Base-by-base conservation (phyloP, 179 eudicot species). In the Vitellaria paradoxa region DNA sequence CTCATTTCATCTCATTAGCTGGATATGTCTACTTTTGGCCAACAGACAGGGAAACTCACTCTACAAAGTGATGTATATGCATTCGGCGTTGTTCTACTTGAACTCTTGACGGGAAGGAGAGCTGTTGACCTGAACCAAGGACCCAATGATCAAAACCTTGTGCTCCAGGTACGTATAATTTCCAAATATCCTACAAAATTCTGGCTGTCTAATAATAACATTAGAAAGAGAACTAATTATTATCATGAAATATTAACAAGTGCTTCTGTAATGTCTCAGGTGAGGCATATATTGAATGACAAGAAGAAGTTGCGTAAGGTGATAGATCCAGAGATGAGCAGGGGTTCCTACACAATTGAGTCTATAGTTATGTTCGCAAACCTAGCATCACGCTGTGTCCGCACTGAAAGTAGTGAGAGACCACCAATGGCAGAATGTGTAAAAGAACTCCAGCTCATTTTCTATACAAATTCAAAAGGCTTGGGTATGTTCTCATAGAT, bases 11-110 rank as follows among this genome's bases (percentile, higher is more conserved):
- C 53, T 7, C 12, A 7, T 50, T 50, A 82, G 68, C 23, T 68
- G 62, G 49, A 57, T 52, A 49, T 60, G 9, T 75, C 23, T 47
- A n/a, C 67, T 26, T n/a, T 65, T 70, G 79, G 81, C 78, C 62
- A 77, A 89, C 94, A 96, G 99, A 96, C 99, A 71, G 99, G 99
- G 62, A 89, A 93, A 85, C 92, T 96, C 80, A 93, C 99, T 23
- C 77, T 96, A 83, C 99, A 96, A 85, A 93, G 99, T 74, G 99
- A 96, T 78, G 98, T 96, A 45, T 96, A 96, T 75, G 96, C 99
- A 74, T 96, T 93, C 84, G 99, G 99, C 21, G 98, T 95, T 49
- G 99, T 95, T 73, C 89, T 95, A 68, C 97, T 95, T 57, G 99
- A 95, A 87, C 97, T 95, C 72, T 75, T 95, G 84, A 95, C 99